A percentile compares a stretch with the other conserved stretches of the same genome.
Conservation (phyloP, 768 basidiomycete species). For the Omphalotus guepiniiformis region DNA sequence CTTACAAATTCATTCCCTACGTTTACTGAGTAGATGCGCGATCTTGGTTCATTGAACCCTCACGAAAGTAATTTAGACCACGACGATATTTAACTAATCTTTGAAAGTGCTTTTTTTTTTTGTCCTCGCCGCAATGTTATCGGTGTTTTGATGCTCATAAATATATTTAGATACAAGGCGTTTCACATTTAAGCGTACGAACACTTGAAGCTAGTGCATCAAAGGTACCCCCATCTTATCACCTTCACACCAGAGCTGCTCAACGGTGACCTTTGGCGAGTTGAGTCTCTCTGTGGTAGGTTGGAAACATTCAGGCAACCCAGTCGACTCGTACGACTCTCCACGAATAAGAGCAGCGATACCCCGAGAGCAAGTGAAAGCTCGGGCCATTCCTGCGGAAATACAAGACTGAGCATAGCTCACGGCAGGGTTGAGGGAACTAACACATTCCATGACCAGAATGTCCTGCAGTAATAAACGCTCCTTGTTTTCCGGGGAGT, state of each 20-base stretch:
- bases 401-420: too few species aligned
- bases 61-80: too few species aligned
- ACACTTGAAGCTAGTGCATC: too few species aligned
- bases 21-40: constrained; percentile 61
- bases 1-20: constrained; percentile 86
- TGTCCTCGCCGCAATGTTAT: too few species aligned
- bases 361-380: constrained; percentile 20
- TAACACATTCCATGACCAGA: constrained; percentile 25
- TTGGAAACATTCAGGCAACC: constrained; percentile 27
- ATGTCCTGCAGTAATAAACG: constrained; percentile 24
- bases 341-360: constrained; percentile 23
- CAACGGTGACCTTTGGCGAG: neutral
- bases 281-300: constrained; percentile 20
- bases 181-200: too few species aligned
- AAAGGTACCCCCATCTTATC: constrained; percentile 7
- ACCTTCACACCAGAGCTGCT: neutral
- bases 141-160: too few species aligned
- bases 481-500: constrained; percentile 23
- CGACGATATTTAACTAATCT: too few species aligned
- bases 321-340: constrained; percentile 20
- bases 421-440: neutral
- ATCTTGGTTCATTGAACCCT: too few species aligned
- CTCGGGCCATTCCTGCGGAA: constrained; percentile 16
- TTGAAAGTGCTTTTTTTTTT: too few species aligned
- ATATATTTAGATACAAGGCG: too few species aligned